Percentiles rank a stretch among this genome's conserved stretches.
Evolutionary conservation across 129 eudicot species (phyloP).

Genomic region (Oenanthe sinensis): DNA sequence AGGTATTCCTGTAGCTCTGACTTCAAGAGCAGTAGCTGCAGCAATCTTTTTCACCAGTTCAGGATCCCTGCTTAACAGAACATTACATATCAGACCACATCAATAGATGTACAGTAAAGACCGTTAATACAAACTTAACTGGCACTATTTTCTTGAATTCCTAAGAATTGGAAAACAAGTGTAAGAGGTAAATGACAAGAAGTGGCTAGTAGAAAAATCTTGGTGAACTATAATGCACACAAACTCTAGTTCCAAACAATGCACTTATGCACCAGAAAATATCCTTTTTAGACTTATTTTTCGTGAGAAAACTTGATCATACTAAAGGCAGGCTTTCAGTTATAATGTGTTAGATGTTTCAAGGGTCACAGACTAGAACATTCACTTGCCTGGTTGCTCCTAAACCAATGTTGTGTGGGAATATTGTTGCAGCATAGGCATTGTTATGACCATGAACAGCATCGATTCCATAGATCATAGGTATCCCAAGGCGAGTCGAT

Average conservation of each 20-base stretch:
- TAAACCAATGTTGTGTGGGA: constrained; percentile 61
- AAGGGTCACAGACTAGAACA: background rate
- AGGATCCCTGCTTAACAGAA: constrained; percentile 43
- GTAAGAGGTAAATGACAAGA: background rate
- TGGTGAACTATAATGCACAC: background rate
- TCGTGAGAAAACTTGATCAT: background rate
- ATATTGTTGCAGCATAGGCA: constrained; percentile 47
- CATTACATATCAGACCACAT: constrained; percentile 24
- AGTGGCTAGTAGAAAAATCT: background rate
- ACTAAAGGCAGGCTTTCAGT: background rate
- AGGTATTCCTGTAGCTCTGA: constrained; percentile 64
- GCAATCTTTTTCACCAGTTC: constrained; percentile 59
- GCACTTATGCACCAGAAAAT: background rate
- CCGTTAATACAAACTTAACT: constrained; percentile 25
- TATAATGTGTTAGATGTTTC: background rate
- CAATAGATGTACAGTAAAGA: constrained; percentile 60
- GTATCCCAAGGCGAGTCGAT: constrained; percentile 51
- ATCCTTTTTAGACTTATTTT: background rate
- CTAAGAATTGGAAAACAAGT: background rate
- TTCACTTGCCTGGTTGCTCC: constrained; percentile 40
- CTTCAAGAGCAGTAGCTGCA: constrained; percentile 33
- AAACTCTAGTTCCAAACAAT: background rate
- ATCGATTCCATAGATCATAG: constrained; percentile 53
- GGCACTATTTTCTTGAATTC: background rate
- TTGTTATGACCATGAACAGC: constrained; percentile 57